phyloP scores from a whole-genome alignment of 2,329 filamentous ascomycete species.

The Aspergillus sp. region DNA sequence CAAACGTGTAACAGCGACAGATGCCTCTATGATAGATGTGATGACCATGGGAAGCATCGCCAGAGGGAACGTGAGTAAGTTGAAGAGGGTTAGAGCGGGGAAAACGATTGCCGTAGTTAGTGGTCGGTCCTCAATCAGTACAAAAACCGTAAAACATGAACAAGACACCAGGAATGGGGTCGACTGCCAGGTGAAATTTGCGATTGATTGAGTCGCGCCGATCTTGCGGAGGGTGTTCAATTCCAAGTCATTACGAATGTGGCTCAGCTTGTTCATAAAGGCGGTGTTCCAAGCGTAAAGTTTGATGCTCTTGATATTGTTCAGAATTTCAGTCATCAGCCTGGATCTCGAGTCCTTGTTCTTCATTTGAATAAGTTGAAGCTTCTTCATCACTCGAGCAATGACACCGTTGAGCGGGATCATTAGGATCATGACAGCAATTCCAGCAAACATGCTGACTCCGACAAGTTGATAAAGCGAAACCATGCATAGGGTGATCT shows the following conservation, averaged over 20 bases:
- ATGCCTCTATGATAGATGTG: slow-evolving; percentile 91
- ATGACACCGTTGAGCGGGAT: slow-evolving; percentile 94
- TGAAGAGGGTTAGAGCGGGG: slow-evolving; percentile 90
- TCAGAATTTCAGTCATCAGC: slow-evolving; percentile 95
- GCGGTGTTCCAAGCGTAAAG: slow-evolving; percentile 96
- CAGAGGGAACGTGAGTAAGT: slow-evolving; percentile 91
- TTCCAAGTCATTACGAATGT: slow-evolving; percentile 93
- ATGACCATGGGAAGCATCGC: slow-evolving; percentile 97
- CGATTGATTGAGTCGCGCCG: slow-evolving; percentile 87
- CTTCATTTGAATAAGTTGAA: slow-evolving; percentile 98
- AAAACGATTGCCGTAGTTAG: slow-evolving; percentile 95
- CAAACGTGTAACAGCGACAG: slow-evolving; percentile 85
- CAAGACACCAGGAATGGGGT: slow-evolving; percentile 98
- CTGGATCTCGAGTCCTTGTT: slow-evolving; percentile 95
- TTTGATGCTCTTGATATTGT: slow-evolving; percentile 99
- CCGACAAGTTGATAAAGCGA: slow-evolving; percentile 96
- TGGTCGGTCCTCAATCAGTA: slow-evolving; percentile 78
- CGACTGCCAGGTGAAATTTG: slow-evolving; percentile 97
- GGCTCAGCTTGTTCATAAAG: slow-evolving; percentile 97
- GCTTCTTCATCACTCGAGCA: slow-evolving; percentile 86
- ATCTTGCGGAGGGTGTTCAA: slow-evolving; percentile 95
- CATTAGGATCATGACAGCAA: slow-evolving; percentile 96
- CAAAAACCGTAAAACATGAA: slow-evolving; percentile 93
- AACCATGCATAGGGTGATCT: slow-evolving; percentile 93
- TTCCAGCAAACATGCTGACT: slow-evolving; percentile 91